Evolutionary conservation across 2,329 filamentous ascomycete genomes (phyloP).

Genomic region (Sporothrix brasiliensis): DNA sequence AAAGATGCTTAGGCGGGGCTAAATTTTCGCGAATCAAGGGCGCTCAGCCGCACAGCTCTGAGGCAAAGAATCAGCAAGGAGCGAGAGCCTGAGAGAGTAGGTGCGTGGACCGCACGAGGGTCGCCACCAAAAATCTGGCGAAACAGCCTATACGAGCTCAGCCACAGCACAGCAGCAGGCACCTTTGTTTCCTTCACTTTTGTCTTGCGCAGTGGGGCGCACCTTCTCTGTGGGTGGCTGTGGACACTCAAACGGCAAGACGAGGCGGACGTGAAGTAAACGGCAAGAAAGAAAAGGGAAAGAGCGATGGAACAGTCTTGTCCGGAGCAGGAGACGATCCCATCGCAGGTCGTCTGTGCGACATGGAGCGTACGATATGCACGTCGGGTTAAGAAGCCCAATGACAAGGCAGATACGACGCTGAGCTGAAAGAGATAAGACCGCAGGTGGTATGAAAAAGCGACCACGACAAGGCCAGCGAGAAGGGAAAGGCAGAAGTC

Average conservation of each 20-base stretch:
- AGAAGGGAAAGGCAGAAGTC: background rate
- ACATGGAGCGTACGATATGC: background rate
- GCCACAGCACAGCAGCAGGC: constrained; percentile 28
- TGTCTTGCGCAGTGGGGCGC: background rate
- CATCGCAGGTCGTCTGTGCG: constrained; percentile 11
- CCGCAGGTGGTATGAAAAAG: background rate
- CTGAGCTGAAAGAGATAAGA: constrained; percentile 13
- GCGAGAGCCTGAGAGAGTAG: background rate
- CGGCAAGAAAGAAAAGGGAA: constrained; percentile 17
- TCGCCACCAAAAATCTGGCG: background rate
- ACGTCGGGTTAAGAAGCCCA: background rate
- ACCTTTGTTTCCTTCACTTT: background rate
- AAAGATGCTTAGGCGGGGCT: background rate
- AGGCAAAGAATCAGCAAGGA: constrained; percentile 10
- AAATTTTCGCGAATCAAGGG: constrained; percentile 11
- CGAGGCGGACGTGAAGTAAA: constrained; percentile 22
- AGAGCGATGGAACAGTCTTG: background rate
- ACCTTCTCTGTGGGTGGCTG: background rate
- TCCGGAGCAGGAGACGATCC: background rate
- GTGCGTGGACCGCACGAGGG: background rate
- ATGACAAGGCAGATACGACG: constrained; percentile 11
- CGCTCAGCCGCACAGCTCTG: constrained; percentile 11
- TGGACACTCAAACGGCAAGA: constrained; percentile 18
- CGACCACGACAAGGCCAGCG: constrained; percentile 11
- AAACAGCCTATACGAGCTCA: constrained; percentile 25